phyloP scores from a whole-genome alignment of 208 protist genomes.

The Acanthamoeba castellanii region DNA sequence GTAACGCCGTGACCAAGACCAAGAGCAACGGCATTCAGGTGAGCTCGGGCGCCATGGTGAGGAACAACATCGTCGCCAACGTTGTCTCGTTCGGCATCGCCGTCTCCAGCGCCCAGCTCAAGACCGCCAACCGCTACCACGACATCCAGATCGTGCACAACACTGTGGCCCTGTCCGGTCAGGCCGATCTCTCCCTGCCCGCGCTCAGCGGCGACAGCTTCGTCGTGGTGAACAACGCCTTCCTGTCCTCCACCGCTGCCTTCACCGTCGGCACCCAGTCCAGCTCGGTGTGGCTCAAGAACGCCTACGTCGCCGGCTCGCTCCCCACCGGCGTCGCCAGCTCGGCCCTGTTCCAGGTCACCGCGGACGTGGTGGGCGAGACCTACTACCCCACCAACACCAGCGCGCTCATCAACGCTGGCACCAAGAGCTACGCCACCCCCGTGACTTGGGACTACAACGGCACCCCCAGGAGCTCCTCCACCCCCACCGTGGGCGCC shows the following conservation, averaged over 20 bases:
- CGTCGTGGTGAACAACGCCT: background rate
- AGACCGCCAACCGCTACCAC: background rate
- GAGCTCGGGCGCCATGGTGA: background rate
- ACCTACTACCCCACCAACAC: background rate
- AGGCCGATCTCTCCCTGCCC: background rate
- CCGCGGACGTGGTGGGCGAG: background rate
- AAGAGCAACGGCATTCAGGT: background rate
- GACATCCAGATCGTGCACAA: conserved; percentile 34
- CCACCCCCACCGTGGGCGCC: background rate
- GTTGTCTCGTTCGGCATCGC: background rate
- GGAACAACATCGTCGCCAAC: conserved; percentile 11
- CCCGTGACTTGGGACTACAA: background rate
- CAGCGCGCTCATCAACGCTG: background rate
- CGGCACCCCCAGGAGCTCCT: background rate
- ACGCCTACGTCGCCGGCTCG: background rate
- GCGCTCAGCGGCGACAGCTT: background rate
- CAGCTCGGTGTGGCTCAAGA: background rate
- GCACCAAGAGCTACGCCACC: background rate
- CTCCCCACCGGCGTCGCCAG: background rate
- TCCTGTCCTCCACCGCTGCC: background rate
- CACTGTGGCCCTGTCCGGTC: background rate
- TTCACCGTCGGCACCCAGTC: background rate
- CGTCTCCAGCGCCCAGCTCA: background rate
- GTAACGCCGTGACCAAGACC: background rate
- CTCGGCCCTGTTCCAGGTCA: background rate